Base-by-base conservation (phyloP, 1,284 basidiomycete genomes). In the Hortiboletus rubellus region DNA sequence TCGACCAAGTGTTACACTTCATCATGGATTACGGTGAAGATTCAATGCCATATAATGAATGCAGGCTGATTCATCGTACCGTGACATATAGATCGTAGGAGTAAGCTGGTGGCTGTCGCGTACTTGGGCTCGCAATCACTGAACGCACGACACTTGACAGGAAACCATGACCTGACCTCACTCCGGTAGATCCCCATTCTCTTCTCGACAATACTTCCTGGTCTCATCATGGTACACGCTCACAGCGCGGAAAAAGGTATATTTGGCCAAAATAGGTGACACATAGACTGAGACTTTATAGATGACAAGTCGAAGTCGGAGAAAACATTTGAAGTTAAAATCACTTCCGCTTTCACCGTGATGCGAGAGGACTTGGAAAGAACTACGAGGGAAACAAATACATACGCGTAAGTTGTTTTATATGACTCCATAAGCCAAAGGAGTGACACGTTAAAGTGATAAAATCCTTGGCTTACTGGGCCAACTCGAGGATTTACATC, bases 331-430 rank as follows among this genome's bases (percentile, higher is more conserved):
- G 60, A 73, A 46, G 58, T n/a, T 17, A 63, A 38, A 44, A 55
- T 68, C 31, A n/a, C 60, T 18, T 57, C 57, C 41, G 51, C 56
- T 7, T 73, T 69, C 52, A 37, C 50, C 9, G 27, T 40, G 22
- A 48, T 60, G 51, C 66, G 56, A 45, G 60, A 58, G 9, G 60
- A 66, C 37, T 37, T 62, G 31, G 55, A 55, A 42, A 55, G 42
- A 33, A 54, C 59, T 4, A 58, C 54, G 12, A 59, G 45, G 31
- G 72, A 72, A 49, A 61, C 66, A 10, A 57, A 59, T 36, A 24
- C 50, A 2, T 63, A 72, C 44, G 58, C 60, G 70, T 75, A 58
- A 60, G 73, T 59, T 27, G n/a, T 38, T 31, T 45, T 53, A n/a
- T 46, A 34, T 37, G 31, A 33, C 14, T 27, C 22, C 18, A 24